Conservation (phyloP, 1,284 basidiomycete genomes). For the Lentinula novae-zelandiae region DNA sequence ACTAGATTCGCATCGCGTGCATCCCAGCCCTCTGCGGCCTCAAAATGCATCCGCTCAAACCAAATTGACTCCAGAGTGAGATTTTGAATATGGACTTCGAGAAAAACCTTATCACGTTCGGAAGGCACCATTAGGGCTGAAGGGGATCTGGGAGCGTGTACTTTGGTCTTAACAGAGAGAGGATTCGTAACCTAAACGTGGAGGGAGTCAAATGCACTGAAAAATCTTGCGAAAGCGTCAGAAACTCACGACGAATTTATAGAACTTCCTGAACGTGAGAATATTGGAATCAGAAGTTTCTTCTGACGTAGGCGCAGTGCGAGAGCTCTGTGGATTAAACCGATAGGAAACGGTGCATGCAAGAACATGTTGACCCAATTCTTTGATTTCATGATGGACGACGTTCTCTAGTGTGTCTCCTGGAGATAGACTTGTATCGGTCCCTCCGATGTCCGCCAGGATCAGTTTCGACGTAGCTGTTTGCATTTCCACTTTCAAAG, state of each 20-base stretch:
- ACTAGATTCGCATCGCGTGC: constrained; percentile 50
- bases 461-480: constrained; percentile 61
- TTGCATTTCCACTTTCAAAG: constrained; percentile 72
- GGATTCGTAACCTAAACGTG: constrained; percentile 74
- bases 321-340: constrained; percentile 46
- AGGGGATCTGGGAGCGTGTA: constrained; percentile 70
- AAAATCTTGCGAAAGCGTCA: neutral
- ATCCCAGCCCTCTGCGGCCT: constrained; percentile 69
- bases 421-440: constrained; percentile 38
- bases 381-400: constrained; percentile 78
- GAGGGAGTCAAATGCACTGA: neutral
- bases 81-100: constrained; percentile 88
- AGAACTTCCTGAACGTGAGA: constrained; percentile 81
- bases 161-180: constrained; percentile 86
- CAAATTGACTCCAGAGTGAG: constrained; percentile 71
- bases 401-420: constrained; percentile 62
- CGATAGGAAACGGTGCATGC: constrained; percentile 73
- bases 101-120: constrained; percentile 77
- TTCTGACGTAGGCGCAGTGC: constrained; percentile 40
- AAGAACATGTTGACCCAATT: constrained; percentile 78
- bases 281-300: constrained; percentile 53
- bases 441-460: constrained; percentile 61
- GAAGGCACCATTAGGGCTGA: constrained; percentile 56
- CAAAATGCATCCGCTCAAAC: constrained; percentile 73
- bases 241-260: constrained; percentile 77